Conservation (phyloP, 352 stramenopile genomes). For the Pythium dissimile region DNA sequence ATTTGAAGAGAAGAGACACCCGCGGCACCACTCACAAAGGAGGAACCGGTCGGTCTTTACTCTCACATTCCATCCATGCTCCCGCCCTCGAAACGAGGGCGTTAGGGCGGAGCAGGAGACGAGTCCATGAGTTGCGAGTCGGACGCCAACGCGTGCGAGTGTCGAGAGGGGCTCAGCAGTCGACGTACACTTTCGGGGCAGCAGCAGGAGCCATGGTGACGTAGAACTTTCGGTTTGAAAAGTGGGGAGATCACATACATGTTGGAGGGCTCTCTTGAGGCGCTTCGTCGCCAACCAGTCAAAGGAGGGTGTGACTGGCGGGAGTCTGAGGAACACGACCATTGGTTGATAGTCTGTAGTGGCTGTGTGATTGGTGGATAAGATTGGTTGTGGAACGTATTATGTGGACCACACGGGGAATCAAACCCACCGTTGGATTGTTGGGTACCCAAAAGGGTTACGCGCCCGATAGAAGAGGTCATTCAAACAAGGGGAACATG, state of each 20-base stretch:
- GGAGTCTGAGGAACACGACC: not conserved
- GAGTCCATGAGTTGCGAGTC: constrained; percentile 21
- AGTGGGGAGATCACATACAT: too few relatives aligned
- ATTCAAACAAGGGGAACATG: constrained; percentile 21
- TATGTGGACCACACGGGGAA: constrained; percentile 18
- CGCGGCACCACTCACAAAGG: not conserved
- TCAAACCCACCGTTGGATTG: constrained; percentile 10
- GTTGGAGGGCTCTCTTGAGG: not conserved
- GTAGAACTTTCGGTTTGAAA: constrained; percentile 87
- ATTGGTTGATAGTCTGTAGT: constrained; percentile 18
- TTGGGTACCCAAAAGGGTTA: constrained; percentile 6
- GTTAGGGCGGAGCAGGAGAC: constrained; percentile 20
- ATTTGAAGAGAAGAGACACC: constrained; percentile 84
- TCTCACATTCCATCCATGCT: constrained; percentile 80
- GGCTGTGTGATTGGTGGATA: constrained; percentile 13
- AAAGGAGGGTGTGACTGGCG: constrained; percentile 15
- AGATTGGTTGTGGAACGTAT: not conserved
- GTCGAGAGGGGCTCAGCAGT: not conserved
- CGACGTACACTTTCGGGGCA: constrained; percentile 78
- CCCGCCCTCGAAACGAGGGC: constrained; percentile 2
- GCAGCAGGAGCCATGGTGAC: constrained; percentile 69
- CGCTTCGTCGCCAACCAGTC: constrained; percentile 8
- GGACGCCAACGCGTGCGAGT: constrained; percentile 3
- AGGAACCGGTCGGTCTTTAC: too few relatives aligned
- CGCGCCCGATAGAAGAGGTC: constrained; percentile 13